Conservation (phyloP, 129 eudicot genomes). For the Lonicera japonica region DNA sequence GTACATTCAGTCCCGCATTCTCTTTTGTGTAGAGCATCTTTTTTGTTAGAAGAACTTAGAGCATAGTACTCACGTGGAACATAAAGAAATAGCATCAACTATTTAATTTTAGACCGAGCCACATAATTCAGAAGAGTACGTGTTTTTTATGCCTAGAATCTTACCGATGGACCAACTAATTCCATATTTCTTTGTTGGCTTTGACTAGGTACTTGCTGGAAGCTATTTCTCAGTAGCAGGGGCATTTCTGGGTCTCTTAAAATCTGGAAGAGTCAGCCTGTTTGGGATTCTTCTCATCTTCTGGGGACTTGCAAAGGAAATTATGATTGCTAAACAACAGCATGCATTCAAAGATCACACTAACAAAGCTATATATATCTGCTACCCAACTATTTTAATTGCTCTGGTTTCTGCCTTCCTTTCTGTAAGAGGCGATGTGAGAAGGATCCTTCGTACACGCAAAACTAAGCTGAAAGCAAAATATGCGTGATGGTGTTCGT, state of each 20-base stretch:
- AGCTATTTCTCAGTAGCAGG: slow-evolving; percentile 47
- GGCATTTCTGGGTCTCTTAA: slow-evolving; percentile 29
- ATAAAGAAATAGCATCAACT: too few relatives aligned
- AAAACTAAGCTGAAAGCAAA: slow-evolving; percentile 12
- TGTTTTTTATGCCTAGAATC: background rate
- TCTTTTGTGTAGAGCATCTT: too few relatives aligned
- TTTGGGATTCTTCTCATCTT: slow-evolving; percentile 33
- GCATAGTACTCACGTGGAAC: too few relatives aligned
- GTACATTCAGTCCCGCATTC: too few relatives aligned
- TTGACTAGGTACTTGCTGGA: slow-evolving; percentile 45
- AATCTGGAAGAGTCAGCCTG: slow-evolving; percentile 30
- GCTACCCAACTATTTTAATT: slow-evolving; percentile 23
- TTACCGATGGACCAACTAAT: background rate
- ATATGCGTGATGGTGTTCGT: background rate
- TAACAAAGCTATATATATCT: slow-evolving; percentile 6
- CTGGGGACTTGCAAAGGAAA: slow-evolving; percentile 30
- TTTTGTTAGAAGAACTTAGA: too few relatives aligned
- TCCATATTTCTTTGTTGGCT: too few relatives aligned
- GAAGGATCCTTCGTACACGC: slow-evolving; percentile 25
- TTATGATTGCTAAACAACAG: slow-evolving; percentile 3
- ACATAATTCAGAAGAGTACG: background rate
- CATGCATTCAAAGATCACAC: slow-evolving; percentile 4
- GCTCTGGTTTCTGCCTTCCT: slow-evolving; percentile 27
- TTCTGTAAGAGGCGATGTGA: slow-evolving; percentile 31
- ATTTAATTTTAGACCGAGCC: too few relatives aligned